These are phyloP conservation scores for Citrullus colocynthis DNA, from an alignment of 306 rosid genomes.

Conservation along the genomic window DNA sequence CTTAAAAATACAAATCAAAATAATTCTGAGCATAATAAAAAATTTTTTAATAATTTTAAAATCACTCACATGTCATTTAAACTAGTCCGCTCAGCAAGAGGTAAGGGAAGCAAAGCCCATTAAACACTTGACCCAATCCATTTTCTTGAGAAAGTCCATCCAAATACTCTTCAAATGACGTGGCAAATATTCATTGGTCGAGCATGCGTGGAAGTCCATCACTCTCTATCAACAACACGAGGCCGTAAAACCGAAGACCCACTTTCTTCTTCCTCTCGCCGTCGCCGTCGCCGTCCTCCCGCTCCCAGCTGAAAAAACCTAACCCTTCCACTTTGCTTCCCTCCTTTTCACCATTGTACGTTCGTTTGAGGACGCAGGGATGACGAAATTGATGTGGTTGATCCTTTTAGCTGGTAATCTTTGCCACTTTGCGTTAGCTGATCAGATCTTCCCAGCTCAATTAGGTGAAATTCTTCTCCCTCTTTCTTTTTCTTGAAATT, in stretches of 20 bases:
- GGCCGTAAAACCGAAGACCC: background rate
- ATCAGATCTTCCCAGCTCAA: constrained; percentile 47
- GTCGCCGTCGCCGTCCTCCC: background rate
- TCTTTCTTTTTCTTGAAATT: background rate
- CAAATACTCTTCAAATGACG: background rate
- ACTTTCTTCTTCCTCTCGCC: background rate
- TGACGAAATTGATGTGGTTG: constrained; percentile 26
- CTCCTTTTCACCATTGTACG: background rate
- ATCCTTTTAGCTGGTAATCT: constrained; percentile 15
- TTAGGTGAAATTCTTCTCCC: constrained; percentile 26
- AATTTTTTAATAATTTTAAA: too few relatives aligned
- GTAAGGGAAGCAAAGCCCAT: background rate
- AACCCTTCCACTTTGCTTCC: background rate
- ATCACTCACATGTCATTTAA: too few relatives aligned
- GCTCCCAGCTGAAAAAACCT: background rate
- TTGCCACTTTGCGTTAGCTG: constrained; percentile 27
- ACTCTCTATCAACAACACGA: background rate
- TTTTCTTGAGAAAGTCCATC: background rate
- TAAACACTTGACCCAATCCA: background rate
- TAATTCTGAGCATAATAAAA: too few relatives aligned
- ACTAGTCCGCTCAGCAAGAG: too few relatives aligned
- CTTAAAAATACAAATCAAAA: too few relatives aligned
- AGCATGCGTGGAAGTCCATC: background rate
- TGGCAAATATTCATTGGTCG: background rate
- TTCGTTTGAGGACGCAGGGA: background rate